Evolutionary conservation across 2,329 filamentous ascomycete species (phyloP), one percentile per base, ranked within the genome.

Genomic region (Fusarium graminum): DNA sequence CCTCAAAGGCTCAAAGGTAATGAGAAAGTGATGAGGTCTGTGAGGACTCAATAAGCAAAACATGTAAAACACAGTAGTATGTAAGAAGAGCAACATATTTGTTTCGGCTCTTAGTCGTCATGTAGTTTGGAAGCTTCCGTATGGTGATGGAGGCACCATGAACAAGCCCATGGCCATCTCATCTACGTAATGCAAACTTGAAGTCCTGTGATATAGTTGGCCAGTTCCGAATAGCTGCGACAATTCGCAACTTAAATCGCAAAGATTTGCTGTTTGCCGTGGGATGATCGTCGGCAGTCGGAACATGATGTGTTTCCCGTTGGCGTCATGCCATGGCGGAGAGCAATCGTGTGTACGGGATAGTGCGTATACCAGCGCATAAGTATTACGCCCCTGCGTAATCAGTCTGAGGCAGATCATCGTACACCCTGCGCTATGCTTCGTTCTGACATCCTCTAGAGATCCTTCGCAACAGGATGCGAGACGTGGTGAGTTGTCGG

Each of bases 241-340:
- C 65, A 57, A 28, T 28, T 43, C 36, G 28, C 60, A 59, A 40
- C 59, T 59, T 39, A 41, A 64, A 54, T 39, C 40, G 49, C 36
- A 46, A 59, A 44, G 43, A 53, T 61, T 32, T 65, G 44, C 36
- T 16, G 41, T 29, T 26, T 50, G 40, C 38, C 29, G 36, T 54
- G 55, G 46, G 36, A 52, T 65, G 65, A 68, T 68, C 61, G 43
- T 51, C 65, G 42, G 49, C 39, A 65, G 52, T 41, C 64, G 59
- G 53, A 61, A 68, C 53, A 40, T 42, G 49, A 47, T 51, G 47
- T 67, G 65, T 67, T 65, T 67, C 65, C 51, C 59, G 17, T 67
- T 63, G 44, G 55, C 52, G 49, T 46, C 52, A 34, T 65, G 41
- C 49, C 40, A 45, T 52, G 40, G 54, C 38, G 32, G 60, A 45